These are phyloP conservation scores for Neurospora sp. DNA, from an alignment of 495 filamentous ascomycete species.

Conservation along the genomic window DNA sequence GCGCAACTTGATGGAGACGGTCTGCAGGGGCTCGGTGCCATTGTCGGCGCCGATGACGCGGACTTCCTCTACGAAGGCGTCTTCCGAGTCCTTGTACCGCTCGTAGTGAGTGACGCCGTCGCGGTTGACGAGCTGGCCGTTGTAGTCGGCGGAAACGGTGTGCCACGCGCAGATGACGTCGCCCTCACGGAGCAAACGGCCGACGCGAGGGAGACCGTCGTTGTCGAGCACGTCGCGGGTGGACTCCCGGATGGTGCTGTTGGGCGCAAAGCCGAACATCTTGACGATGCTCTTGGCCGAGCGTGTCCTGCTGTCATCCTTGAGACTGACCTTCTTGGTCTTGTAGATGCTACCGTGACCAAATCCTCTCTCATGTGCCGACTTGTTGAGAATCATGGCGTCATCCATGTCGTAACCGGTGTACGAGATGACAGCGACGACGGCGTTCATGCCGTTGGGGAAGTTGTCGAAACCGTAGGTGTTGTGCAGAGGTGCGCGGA, in stretches of 20 bases:
- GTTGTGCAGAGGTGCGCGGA: constrained; percentile 84
- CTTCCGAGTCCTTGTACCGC: constrained; percentile 84
- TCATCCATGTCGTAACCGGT: constrained; percentile 99
- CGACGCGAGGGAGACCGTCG: constrained; percentile 77
- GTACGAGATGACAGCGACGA: constrained; percentile 97
- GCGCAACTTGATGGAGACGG: constrained; percentile 83
- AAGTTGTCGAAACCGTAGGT: constrained; percentile 97
- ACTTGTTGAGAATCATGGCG: constrained; percentile 99
- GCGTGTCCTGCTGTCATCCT: constrained; percentile 53
- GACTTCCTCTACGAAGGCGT: constrained; percentile 84
- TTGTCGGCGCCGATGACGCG: constrained; percentile 75
- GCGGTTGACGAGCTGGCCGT: constrained; percentile 62
- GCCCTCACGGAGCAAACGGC: constrained; percentile 63
- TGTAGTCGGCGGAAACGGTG: constrained; percentile 69
- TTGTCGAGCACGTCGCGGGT: constrained; percentile 63
- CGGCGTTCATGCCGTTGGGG: constrained; percentile 92
- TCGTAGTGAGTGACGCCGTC: constrained; percentile 74
- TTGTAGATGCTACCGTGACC: constrained; percentile 96
- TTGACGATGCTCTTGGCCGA: constrained; percentile 50
- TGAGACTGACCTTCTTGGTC: constrained; percentile 76
- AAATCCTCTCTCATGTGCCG: constrained; percentile 93
- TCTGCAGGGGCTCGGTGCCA: constrained; percentile 72
- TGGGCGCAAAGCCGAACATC: constrained; percentile 78
- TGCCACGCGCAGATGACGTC: constrained; percentile 82
- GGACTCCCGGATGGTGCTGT: constrained; percentile 50